These are phyloP conservation scores for Helicostylum pulchrum DNA, from an alignment of 192 early-diverging fungal species.

Conservation along the genomic window DNA sequence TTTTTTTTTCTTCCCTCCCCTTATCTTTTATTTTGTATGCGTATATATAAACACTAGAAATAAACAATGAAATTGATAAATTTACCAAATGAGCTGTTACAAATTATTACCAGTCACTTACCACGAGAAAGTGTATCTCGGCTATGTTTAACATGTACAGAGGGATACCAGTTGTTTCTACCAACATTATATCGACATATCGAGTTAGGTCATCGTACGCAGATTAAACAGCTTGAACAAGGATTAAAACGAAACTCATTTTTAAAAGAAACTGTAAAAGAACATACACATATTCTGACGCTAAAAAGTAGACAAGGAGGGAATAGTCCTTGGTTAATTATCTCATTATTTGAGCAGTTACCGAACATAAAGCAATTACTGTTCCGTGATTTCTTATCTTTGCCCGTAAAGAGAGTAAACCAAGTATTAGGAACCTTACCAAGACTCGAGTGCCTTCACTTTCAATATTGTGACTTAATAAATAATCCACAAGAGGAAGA, in stretches of 20 bases:
- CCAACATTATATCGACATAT: slow-evolving; percentile 12
- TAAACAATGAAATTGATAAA: slow-evolving; percentile 9
- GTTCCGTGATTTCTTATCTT: slow-evolving; percentile 12
- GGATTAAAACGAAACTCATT: background rate
- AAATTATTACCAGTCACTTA: background rate
- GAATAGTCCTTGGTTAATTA: slow-evolving; percentile 1
- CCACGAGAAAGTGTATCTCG: slow-evolving; percentile 3
- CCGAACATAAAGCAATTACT: slow-evolving; percentile 3
- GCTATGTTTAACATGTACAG: slow-evolving; percentile 11
- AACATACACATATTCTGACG: slow-evolving; percentile 3
- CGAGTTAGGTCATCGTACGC: slow-evolving; percentile 3
- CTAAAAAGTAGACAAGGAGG: slow-evolving; percentile 9
- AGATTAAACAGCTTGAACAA: slow-evolving; percentile 4
- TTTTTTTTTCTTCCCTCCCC: too few species aligned
- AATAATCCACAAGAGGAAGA: background rate
- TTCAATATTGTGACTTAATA: slow-evolving; percentile 7
- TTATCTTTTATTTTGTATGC: too few species aligned
- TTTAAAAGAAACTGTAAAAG: background rate
- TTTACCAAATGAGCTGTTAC: slow-evolving; percentile 7
- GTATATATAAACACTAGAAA: background rate
- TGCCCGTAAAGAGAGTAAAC: slow-evolving; percentile 9
- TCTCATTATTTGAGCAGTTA: slow-evolving; percentile 2
- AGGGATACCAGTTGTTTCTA: background rate
- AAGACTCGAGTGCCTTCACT: background rate
- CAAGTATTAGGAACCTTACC: slow-evolving; percentile 9